These are phyloP conservation scores for Pythium apleroticum DNA, from an alignment of 352 stramenopile species.

Conservation along the genomic window DNA sequence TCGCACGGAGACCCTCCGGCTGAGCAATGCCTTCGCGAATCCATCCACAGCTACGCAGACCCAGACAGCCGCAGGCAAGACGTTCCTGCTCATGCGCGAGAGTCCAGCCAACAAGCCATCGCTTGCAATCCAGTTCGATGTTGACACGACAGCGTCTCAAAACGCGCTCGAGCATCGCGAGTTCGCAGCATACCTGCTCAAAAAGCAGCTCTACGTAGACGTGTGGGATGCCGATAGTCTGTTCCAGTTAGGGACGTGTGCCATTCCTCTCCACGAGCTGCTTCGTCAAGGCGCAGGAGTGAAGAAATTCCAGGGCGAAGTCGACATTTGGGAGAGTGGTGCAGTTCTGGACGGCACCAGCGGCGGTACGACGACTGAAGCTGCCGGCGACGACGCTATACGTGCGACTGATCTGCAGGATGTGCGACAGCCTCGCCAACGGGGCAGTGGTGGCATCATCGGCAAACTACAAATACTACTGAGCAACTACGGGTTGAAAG, in stretches of 20 bases:
- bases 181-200: constrained; percentile 89
- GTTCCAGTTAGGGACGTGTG: constrained; percentile 84
- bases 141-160: constrained; percentile 59
- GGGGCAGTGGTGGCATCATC: constrained; percentile 22
- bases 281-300: constrained; percentile 88
- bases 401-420: constrained; percentile 8
- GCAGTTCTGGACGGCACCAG: neutral
- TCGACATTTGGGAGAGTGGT: constrained; percentile 34
- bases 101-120: constrained; percentile 60
- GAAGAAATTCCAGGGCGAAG: constrained; percentile 89
- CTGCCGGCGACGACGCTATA: neutral
- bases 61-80: constrained; percentile 22
- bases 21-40: constrained; percentile 56
- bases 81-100: constrained; percentile 67
- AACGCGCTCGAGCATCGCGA: constrained; percentile 64
- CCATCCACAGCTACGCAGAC: constrained; percentile 26
- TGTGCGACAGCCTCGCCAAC: constrained; percentile 3
- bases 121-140: constrained; percentile 71
- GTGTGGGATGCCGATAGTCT: constrained; percentile 93
- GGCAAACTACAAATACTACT: constrained; percentile 86
- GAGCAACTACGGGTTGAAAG: constrained; percentile 84
- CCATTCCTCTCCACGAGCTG: constrained; percentile 84
- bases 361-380: neutral
- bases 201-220: constrained; percentile 87
- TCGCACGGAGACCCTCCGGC: constrained; percentile 76